A percentile compares a stretch with the other conserved stretches of the same genome.
Evolutionary conservation across 73 alveolate genomes (phyloP).

Genomic region (Symbiodinium pilosum): DNA sequence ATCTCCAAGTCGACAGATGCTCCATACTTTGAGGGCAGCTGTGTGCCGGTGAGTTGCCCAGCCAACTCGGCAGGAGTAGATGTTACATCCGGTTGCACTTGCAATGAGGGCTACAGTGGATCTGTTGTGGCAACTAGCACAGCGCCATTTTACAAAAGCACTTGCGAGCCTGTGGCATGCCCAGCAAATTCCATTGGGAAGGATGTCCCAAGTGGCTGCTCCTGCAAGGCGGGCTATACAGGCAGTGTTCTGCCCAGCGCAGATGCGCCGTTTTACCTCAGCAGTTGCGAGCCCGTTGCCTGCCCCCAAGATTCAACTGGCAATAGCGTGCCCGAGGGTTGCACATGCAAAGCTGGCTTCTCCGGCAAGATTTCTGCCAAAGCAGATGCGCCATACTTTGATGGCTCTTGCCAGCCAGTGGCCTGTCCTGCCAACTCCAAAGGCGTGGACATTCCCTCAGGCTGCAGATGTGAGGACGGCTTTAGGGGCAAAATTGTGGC

Average conservation of each 20-base stretch:
- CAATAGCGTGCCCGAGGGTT: neutral
- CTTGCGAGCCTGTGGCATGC: neutral
- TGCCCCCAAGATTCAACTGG: neutral
- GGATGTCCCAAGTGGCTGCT: neutral
- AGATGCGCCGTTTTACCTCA: neutral
- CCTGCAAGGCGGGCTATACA: neutral
- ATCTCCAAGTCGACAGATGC: neutral
- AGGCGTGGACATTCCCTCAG: neutral
- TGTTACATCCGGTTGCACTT: conserved; percentile 9
- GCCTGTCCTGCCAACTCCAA: conserved; percentile 11
- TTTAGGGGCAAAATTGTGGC: neutral
- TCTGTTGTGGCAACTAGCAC: neutral
- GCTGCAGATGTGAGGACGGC: conserved; percentile 17
- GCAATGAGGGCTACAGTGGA: conserved; percentile 25
- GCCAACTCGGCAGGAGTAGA: conserved; percentile 49
- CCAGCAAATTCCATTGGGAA: conserved; percentile 10
- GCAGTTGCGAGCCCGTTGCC: conserved; percentile 36
- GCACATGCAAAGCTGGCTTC: conserved; percentile 10
- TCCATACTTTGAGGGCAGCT: conserved; percentile 25
- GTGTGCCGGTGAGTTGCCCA: conserved; percentile 29
- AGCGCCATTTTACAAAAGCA: conserved; percentile 6
- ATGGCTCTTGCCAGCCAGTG: conserved; percentile 15
- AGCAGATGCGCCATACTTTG: neutral
- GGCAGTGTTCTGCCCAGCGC: conserved; percentile 14
- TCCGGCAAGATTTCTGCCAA: conserved; percentile 5